Evolutionary conservation across 1,284 basidiomycete species (phyloP).

Genomic region (Boletus semigastroideus): DNA sequence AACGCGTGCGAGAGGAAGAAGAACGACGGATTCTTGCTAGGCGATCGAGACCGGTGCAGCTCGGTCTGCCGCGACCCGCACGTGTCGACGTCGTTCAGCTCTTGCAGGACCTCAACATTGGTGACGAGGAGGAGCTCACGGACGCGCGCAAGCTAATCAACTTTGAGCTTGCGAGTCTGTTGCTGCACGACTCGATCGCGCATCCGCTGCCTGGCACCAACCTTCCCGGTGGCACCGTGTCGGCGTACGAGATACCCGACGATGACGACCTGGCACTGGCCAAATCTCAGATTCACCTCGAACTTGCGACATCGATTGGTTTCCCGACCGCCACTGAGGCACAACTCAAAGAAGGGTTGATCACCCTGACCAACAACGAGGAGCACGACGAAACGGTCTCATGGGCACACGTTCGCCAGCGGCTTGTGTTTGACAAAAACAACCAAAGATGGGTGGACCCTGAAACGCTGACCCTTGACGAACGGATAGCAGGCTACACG

Average conservation of each 20-base stretch:
- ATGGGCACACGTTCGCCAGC: conserved; percentile 67
- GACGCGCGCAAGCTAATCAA: conserved; percentile 71
- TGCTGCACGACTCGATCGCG: conserved; percentile 87
- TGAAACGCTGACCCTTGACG: conserved; percentile 51
- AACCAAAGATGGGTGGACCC: conserved; percentile 70
- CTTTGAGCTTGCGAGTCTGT: conserved; percentile 74
- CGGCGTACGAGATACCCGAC: conserved; percentile 73
- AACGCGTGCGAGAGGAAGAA: conserved; percentile 72
- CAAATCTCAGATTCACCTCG: conserved; percentile 70
- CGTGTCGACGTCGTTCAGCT: conserved; percentile 75
- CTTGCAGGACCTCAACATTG: conserved; percentile 56
- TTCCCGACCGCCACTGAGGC: conserved; percentile 81
- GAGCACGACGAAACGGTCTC: conserved; percentile 55
- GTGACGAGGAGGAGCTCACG: conserved; percentile 47
- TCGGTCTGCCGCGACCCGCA: conserved; percentile 82
- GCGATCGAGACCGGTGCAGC: conserved; percentile 81
- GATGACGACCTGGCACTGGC: conserved; percentile 81
- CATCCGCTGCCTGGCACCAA: conserved; percentile 89
- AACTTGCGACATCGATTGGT: conserved; percentile 79
- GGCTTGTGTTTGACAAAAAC: conserved; percentile 62
- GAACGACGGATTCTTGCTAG: conserved; percentile 77
- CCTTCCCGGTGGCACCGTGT: conserved; percentile 72
- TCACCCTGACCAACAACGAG: conserved; percentile 60
- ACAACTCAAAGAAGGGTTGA: conserved; percentile 75
- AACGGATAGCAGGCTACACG: conserved; percentile 66